These are phyloP conservation scores for Alternaria sp. DNA, from an alignment of 2,329 filamentous ascomycete genomes.

Conservation along the genomic window DNA sequence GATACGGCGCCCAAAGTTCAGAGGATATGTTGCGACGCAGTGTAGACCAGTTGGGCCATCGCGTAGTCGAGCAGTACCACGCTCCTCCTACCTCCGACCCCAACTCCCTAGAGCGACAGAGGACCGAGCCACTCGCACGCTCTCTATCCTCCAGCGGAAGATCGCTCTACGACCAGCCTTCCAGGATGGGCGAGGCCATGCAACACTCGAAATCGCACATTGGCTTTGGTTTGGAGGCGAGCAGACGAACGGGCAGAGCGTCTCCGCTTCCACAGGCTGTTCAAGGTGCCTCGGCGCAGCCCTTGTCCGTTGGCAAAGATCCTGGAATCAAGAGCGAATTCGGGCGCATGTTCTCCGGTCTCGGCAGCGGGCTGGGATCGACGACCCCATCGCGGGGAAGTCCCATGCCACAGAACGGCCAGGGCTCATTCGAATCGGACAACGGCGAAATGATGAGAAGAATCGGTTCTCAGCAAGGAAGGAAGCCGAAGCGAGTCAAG, in stretches of 20 bases:
- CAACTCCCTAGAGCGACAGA: conserved; percentile 41
- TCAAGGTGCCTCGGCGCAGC: conserved; percentile 84
- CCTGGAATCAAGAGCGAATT: conserved; percentile 94
- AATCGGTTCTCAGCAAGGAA: conserved; percentile 47
- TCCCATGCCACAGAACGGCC: conserved; percentile 51
- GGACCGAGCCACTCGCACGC: conserved; percentile 42
- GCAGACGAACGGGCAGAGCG: conserved; percentile 80
- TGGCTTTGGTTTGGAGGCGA: conserved; percentile 74
- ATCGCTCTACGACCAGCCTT: conserved; percentile 47
- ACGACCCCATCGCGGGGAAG: conserved; percentile 62
- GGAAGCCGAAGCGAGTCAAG: conserved; percentile 67
- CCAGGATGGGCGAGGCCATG: conserved; percentile 59
- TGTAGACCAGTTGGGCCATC: conserved; percentile 41
- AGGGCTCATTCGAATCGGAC: conserved; percentile 37
- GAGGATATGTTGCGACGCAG: conserved; percentile 45
- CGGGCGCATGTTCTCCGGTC: conserved; percentile 93
- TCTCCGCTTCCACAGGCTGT: conserved; percentile 93
- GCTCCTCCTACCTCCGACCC: conserved; percentile 49
- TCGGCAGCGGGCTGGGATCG: conserved; percentile 72
- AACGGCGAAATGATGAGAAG: conserved; percentile 39
- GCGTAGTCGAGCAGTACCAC: conserved; percentile 48
- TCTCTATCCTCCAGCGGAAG: conserved; percentile 44
- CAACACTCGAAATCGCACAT: conserved; percentile 71
- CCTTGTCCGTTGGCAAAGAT: conserved; percentile 78
- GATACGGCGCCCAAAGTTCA: conserved; percentile 29